phyloP scores from a whole-genome alignment of 805 yeast genomes.

The Candida tammaniensis region DNA sequence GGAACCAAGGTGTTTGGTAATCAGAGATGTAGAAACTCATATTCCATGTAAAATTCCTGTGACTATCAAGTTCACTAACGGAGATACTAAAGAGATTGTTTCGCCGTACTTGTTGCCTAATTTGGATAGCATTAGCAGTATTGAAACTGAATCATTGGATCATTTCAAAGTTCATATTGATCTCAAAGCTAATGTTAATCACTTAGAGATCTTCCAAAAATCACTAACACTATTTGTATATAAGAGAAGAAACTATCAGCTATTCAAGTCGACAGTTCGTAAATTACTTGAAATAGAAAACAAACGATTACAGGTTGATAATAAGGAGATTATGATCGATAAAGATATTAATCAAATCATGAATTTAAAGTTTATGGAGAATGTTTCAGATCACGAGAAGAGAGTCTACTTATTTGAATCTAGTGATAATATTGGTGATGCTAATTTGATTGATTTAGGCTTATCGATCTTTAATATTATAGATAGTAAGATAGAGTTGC shows the following conservation, averaged over 20 bases:
- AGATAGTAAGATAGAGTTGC: constrained; percentile 56
- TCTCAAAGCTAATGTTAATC: constrained; percentile 39
- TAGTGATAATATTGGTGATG: constrained; percentile 11
- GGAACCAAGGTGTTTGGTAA: constrained; percentile 75
- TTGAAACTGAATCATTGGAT: constrained; percentile 46
- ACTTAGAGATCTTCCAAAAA: constrained; percentile 41
- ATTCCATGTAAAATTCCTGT: constrained; percentile 51
- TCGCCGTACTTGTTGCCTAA: constrained; percentile 76
- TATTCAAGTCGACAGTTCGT: constrained; percentile 31
- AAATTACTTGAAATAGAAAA: constrained; percentile 35
- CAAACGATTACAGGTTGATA: constrained; percentile 23
- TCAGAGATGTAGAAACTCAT: constrained; percentile 64
- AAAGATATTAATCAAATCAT: constrained; percentile 23
- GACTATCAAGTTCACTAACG: constrained; percentile 37
- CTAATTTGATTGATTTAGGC: constrained; percentile 19
- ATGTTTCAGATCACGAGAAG: constrained; percentile 26
- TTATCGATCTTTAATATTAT: constrained; percentile 44
- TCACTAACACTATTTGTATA: constrained; percentile 51
- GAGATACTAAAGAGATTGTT: constrained; percentile 25
- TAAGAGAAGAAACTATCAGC: constrained; percentile 40
- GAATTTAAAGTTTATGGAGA: constrained; percentile 21
- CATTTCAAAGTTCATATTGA: constrained; percentile 55
- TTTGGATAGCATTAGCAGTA: constrained; percentile 43
- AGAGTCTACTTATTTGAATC: constrained; percentile 23
- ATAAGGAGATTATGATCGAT: constrained; percentile 24